Evolutionary conservation across 2,329 filamentous ascomycete genomes (phyloP), one percentile per base, ranked within the genome.

Genomic region (Coniochaeta ligniaria): DNA sequence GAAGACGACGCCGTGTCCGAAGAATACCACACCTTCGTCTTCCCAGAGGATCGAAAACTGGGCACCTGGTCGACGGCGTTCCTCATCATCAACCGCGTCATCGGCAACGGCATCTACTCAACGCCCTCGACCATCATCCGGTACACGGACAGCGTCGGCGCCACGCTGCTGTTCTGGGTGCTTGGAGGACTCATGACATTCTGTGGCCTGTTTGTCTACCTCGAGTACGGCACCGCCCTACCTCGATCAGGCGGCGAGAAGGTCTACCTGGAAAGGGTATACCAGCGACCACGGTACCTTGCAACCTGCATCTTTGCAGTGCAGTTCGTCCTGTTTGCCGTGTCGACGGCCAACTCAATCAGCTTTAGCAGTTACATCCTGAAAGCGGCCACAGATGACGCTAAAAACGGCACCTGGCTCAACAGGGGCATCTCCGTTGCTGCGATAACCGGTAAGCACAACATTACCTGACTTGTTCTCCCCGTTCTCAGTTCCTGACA

Each of bases 151-250:
- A 80, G 77, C 63, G 73, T 80, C 38, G 78, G 76, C 6, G 70
- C 76, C 17, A 75, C 78, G 31, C 63, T 81, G n/a, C 69, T 80
- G 26, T 76, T 81, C 64, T 82, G 80, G 79, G 74, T 77, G 2
- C 66, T 76, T 7, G 79, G 80, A 6, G 78, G 75, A 14, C 20
- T 78, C 3, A 79, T 81, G 68, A 76, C 78, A 7, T 73, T 77
- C 67, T 75, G 67, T 24, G 54, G 54, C n/a, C 54, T 74, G 14
- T 67, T 74, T 22, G 71, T 76, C 35, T 82, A 80, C 60, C 68
- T 81, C 35, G 79, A 82, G 71, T 80, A 77, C 68, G 79, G 79
- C 41, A 79, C 76, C 58, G 78, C 78, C 3, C 73, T 82, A 52
- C 79, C 78, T 4, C 68, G 67, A 17, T 68, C 69, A 67, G 79